Percentiles rank a stretch among this genome's conserved stretches.
Evolutionary conservation across 306 rosid genomes (phyloP).

Genomic region (Betula pendula): DNA sequence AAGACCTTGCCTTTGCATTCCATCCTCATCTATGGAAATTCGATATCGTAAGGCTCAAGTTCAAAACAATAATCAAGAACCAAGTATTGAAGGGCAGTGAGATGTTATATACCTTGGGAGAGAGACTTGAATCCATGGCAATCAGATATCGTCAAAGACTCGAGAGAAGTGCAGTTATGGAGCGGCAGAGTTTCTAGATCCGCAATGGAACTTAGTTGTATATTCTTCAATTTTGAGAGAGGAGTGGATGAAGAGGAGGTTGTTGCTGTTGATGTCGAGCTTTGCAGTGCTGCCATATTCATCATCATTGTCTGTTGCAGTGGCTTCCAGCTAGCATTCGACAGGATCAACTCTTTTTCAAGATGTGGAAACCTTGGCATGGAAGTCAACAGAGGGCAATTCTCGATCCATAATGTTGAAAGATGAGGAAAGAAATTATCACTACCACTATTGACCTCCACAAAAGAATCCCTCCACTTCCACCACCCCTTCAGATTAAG

Average conservation of each 20-base stretch:
- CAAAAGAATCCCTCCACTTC: not conserved
- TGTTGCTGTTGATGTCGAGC: not conserved
- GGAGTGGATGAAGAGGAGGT: not conserved
- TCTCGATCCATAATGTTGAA: fast-evolving
- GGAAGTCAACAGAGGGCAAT: not conserved
- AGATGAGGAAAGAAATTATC: not conserved
- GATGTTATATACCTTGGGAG: too few relatives aligned
- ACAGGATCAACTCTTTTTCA: not conserved
- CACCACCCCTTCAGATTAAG: conserved; percentile 30
- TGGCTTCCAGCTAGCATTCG: not conserved
- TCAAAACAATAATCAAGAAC: too few relatives aligned
- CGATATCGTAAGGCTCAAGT: too few relatives aligned
- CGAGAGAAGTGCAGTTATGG: not conserved
- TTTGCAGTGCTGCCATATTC: too few relatives aligned
- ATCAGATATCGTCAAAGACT: too few relatives aligned
- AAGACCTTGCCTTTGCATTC: too few relatives aligned
- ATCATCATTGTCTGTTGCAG: not conserved
- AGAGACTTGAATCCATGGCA: too few relatives aligned
- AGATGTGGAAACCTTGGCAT: not conserved
- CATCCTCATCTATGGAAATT: too few relatives aligned
- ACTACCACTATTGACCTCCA: not conserved
- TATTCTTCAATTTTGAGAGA: not conserved
- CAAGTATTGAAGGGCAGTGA: too few relatives aligned
- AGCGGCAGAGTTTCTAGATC: not conserved
- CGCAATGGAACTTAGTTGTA: fast-evolving